Evolutionary conservation across 2,329 filamentous ascomycete species (phyloP).

Genomic region (Paracamarosporium sp.): DNA sequence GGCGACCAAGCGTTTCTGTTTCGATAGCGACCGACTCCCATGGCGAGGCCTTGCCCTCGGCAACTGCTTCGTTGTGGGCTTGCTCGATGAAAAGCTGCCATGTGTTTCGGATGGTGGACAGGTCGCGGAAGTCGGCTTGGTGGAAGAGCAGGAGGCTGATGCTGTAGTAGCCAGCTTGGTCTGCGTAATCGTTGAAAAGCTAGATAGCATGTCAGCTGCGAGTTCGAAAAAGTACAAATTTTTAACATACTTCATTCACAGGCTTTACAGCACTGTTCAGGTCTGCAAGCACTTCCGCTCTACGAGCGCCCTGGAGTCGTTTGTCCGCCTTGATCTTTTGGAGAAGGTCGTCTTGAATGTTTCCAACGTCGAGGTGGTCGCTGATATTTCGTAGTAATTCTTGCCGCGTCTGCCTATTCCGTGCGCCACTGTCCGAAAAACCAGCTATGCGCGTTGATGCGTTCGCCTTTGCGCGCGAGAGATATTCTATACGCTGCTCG

Average conservation of each 20-base stretch:
- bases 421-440: conserved; percentile 60
- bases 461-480: conserved; percentile 90
- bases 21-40: conserved; percentile 74
- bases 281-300: conserved; percentile 67
- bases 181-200: conserved; percentile 93
- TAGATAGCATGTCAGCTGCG: conserved; percentile 43
- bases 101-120: conserved; percentile 80
- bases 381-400: conserved; percentile 83
- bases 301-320: conserved; percentile 70
- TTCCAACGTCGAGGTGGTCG: conserved; percentile 88
- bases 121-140: conserved; percentile 87
- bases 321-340: conserved; percentile 76
- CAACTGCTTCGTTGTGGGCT: conserved; percentile 60
- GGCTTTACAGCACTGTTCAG: conserved; percentile 81
- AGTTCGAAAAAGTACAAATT: neutral
- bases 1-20: conserved; percentile 63
- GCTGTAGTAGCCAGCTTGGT: conserved; percentile 91
- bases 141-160: conserved; percentile 93
- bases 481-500: conserved; percentile 84
- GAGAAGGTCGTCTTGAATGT: conserved; percentile 91
- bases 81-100: conserved; percentile 84
- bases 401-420: conserved; percentile 76
- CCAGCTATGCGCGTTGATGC: conserved; percentile 82
- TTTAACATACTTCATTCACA: conserved; percentile 72
- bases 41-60: conserved; percentile 59